A percentile compares a stretch with the other conserved stretches of the same genome.
Evolutionary conservation across 108 stramenopile genomes (phyloP).

Genomic region (Skeletonema marinoi): DNA sequence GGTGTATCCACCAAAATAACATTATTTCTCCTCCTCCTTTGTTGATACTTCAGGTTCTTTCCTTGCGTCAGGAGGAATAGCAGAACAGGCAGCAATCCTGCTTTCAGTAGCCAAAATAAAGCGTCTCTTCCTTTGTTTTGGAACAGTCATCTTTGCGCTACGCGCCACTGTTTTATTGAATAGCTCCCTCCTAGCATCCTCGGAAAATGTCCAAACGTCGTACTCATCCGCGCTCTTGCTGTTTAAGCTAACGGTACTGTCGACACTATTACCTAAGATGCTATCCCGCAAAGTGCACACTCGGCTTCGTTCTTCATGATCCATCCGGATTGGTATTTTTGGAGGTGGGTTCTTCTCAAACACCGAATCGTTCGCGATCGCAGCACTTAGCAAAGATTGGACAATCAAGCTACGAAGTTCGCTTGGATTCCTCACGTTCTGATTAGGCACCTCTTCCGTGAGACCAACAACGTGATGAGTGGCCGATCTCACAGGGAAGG

Average conservation of each 20-base stretch:
- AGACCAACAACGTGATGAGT: conserved; percentile 50
- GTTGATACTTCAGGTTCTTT: not conserved
- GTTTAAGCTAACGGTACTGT: conserved; percentile 21
- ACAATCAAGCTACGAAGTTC: conserved; percentile 45
- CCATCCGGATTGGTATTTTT: conserved; percentile 42
- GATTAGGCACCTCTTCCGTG: conserved; percentile 44
- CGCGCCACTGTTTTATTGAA: conserved; percentile 33
- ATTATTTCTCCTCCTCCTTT: not conserved
- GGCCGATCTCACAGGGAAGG: conserved; percentile 44
- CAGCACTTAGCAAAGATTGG: conserved; percentile 48
- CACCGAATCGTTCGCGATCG: conserved; percentile 46
- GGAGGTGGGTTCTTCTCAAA: conserved; percentile 40
- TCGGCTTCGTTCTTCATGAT: conserved; percentile 31
- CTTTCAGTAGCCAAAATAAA: conserved; percentile 20
- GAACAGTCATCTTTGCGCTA: conserved; percentile 24
- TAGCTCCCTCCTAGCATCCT: conserved; percentile 35
- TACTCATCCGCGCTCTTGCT: conserved; percentile 25
- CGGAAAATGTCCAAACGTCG: conserved; percentile 46
- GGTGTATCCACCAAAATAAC: not conserved
- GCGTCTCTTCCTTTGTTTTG: conserved; percentile 31
- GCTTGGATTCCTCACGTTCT: conserved; percentile 40
- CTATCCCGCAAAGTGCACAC: conserved; percentile 2
- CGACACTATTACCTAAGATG: conserved; percentile 23
- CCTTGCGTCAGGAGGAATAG: not conserved
- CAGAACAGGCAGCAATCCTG: conserved; percentile 5